These are phyloP conservation scores for Geosmithia flava DNA, from an alignment of 2,329 filamentous ascomycete species.

Conservation along the genomic window DNA sequence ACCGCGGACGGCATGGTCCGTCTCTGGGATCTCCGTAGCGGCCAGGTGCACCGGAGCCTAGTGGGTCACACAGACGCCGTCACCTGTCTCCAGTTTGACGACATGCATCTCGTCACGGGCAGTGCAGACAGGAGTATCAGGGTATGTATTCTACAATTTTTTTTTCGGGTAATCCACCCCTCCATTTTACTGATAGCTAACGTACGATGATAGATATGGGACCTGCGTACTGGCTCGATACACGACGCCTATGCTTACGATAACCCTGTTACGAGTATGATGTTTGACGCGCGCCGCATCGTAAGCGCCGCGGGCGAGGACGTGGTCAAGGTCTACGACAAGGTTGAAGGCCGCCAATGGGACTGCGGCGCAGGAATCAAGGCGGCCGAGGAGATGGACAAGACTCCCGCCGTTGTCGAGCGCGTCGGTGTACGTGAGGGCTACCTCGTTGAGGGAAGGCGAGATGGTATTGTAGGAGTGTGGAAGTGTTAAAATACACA, in stretches of 20 bases:
- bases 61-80: conserved; percentile 94
- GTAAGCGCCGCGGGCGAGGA: conserved; percentile 83
- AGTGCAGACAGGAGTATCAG: conserved; percentile 86
- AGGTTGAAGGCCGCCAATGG: conserved; percentile 92
- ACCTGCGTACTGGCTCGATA: conserved; percentile 90
- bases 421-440: conserved; percentile 85
- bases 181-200: conserved; percentile 8
- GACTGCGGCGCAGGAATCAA: conserved; percentile 78
- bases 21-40: conserved; percentile 90
- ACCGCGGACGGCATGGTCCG: conserved; percentile 96
- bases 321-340: conserved; percentile 97
- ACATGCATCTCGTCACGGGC: conserved; percentile 86
- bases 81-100: conserved; percentile 90
- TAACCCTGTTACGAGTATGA: conserved; percentile 84
- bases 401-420: conserved; percentile 60
- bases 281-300: conserved; percentile 87
- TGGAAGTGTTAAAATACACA: conserved; percentile 56
- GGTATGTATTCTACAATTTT: conserved; percentile 42
- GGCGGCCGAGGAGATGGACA: conserved; percentile 49
- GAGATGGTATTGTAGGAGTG: conserved; percentile 77
- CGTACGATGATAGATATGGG: conserved; percentile 69
- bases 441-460: conserved; percentile 82
- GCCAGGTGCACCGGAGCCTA: conserved; percentile 90
- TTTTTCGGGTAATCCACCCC: neutral
- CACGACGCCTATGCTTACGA: conserved; percentile 96